phyloP scores from a whole-genome alignment of 2,329 filamentous ascomycete genomes.

The Amylocarpus encephaloides region DNA sequence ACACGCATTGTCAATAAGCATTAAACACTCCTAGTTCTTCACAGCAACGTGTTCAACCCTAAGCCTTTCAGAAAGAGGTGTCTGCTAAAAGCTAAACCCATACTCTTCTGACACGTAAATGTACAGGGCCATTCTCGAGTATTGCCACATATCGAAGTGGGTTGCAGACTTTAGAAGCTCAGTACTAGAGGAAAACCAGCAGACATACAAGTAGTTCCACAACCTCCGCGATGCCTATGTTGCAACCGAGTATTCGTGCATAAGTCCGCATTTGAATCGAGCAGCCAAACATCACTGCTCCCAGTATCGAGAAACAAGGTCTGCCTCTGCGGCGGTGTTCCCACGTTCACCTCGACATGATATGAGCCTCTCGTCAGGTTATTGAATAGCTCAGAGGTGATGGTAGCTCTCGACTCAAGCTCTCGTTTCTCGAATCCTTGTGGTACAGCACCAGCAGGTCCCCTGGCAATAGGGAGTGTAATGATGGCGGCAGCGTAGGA shows the following conservation, averaged over 20 bases:
- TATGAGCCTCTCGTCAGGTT: constrained; percentile 47
- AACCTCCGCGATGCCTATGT: constrained; percentile 23
- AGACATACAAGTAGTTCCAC: constrained; percentile 38
- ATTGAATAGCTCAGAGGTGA: constrained; percentile 33
- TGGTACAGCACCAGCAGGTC: background rate
- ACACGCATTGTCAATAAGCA: no score
- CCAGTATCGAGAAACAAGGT: constrained; percentile 54
- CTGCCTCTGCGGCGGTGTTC: constrained; percentile 50
- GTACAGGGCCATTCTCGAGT: no score
- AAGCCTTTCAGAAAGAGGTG: no score
- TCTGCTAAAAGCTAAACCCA: no score
- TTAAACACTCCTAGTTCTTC: no score
- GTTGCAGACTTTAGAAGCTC: no score
- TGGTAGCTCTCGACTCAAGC: constrained; percentile 10
- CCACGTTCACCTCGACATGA: constrained; percentile 44
- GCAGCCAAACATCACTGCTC: constrained; percentile 55
- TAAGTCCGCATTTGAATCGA: constrained; percentile 30
- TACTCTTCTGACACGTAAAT: constrained; percentile 15
- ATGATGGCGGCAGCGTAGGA: background rate
- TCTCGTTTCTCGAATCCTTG: background rate
- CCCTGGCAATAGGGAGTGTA: background rate
- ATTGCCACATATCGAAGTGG: no score
- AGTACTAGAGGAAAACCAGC: constrained; percentile 15
- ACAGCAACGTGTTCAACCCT: no score
- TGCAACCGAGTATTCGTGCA: constrained; percentile 16